Evolutionary conservation across 2,329 filamentous ascomycete genomes (phyloP).

Genomic region (Samsoniella hepiali): DNA sequence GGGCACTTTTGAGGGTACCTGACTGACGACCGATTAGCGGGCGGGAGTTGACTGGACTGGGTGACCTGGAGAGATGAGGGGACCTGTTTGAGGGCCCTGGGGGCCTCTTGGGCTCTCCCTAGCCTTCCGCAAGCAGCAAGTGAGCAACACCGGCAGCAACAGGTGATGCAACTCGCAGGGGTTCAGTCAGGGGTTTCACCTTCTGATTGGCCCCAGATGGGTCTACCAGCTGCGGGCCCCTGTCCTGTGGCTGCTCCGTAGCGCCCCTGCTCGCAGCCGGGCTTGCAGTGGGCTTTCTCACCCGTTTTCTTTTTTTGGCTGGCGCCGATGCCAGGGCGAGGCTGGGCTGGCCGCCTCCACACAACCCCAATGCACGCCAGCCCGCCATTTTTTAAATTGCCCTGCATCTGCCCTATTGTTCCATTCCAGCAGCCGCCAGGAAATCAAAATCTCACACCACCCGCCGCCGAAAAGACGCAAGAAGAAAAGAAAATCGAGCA

Average conservation of each 20-base stretch:
- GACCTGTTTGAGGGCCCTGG: not conserved
- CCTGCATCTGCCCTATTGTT: not conserved
- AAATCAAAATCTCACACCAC: not conserved
- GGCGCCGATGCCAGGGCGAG: conserved; percentile 15
- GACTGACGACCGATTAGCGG: conserved; percentile 10
- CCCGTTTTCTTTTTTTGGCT: not conserved
- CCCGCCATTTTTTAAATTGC: not conserved
- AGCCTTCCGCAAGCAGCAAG: conserved; percentile 8
- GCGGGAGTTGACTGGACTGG: not conserved
- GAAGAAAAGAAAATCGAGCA: not conserved
- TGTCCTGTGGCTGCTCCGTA: not conserved
- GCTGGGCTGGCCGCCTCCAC: not conserved
- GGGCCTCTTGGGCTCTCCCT: conserved; percentile 3
- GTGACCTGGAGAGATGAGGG: not conserved
- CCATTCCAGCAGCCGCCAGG: not conserved
- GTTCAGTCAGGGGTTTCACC: conserved; percentile 17
- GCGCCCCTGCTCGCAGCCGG: not conserved
- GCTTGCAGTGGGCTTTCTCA: not conserved
- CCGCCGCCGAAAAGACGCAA: not conserved
- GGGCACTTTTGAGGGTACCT: not conserved
- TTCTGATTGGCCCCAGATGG: conserved; percentile 15
- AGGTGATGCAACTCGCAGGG: conserved; percentile 15
- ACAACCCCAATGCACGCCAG: not conserved
- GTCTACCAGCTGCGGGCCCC: not conserved
- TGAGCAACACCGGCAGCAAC: conserved; percentile 18